Evolutionary conservation across 2,329 filamentous ascomycete genomes (phyloP).

Genomic region (Aspergillus latus): DNA sequence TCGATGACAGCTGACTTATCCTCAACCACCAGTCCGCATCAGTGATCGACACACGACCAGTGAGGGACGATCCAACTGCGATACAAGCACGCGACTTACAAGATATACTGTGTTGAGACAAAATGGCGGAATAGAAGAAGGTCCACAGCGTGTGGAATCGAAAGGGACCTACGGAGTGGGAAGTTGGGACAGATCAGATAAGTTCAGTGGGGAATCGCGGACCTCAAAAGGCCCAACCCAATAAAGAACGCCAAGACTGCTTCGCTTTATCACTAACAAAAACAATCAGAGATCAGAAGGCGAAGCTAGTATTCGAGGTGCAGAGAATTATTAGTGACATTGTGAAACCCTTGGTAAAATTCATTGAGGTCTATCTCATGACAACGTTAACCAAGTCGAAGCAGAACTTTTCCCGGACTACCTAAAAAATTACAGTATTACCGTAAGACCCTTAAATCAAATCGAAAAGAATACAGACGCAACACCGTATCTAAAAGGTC

Average conservation of each 20-base stretch:
- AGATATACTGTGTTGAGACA: not conserved
- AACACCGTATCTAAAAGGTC: conserved; percentile 55
- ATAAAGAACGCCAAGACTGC: conserved; percentile 2
- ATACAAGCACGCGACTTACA: conserved; percentile 5
- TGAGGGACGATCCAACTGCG: not conserved
- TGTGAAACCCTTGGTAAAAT: conserved; percentile 3
- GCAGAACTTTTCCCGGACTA: conserved; percentile 6
- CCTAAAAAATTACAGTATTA: not conserved
- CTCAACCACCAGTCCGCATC: conserved; percentile 12
- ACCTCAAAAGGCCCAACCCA: not conserved
- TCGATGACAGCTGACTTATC: conserved; percentile 11
- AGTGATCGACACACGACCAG: conserved; percentile 13
- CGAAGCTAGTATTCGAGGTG: too few relatives aligned
- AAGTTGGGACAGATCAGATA: conserved; percentile 9
- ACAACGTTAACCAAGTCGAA: conserved; percentile 3
- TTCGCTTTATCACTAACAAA: not conserved
- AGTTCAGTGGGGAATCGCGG: conserved; percentile 8
- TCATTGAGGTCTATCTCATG: conserved; percentile 9
- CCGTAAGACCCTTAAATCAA: not conserved
- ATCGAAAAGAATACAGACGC: conserved; percentile 1
- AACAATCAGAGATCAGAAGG: not conserved
- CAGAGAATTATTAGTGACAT: not conserved
- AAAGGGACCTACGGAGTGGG: not conserved
- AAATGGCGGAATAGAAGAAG: not conserved
- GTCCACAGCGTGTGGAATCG: not conserved